phyloP scores from a whole-genome alignment of 23 red algal species.

The Cyanidium caldarium region DNA sequence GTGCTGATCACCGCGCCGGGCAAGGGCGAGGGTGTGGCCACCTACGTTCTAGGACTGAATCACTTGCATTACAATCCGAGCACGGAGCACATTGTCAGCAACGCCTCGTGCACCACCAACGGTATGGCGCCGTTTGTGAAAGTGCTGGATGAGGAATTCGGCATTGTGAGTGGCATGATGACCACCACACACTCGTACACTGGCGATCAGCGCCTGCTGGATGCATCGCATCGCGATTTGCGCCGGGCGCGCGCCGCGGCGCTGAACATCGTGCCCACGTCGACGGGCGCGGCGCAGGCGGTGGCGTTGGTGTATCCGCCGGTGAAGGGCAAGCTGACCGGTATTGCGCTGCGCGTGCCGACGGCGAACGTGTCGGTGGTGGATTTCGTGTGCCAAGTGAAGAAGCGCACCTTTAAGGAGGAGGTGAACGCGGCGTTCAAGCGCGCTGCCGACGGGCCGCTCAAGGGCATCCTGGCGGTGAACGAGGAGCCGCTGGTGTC shows the following conservation, averaged over 20 bases:
- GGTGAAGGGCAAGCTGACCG: conserved; percentile 82
- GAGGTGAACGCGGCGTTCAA: conserved; percentile 96
- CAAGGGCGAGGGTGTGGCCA: conserved; percentile 71
- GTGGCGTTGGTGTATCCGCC: conserved; percentile 65
- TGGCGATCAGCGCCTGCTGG: conserved; percentile 74
- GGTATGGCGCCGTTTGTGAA: conserved; percentile 96
- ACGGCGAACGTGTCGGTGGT: conserved; percentile 77
- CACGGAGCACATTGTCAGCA: conserved; percentile 75
- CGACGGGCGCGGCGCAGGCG: conserved; percentile 91
- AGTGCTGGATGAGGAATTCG: conserved; percentile 81
- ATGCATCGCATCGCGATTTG: conserved; percentile 85
- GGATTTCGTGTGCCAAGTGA: conserved; percentile 76
- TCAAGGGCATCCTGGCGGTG: conserved; percentile 94
- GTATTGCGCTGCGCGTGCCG: conserved; percentile 92
- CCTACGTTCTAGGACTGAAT: conserved; percentile 85
- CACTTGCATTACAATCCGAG: conserved; percentile 31
- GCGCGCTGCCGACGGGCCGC: conserved; percentile 40
- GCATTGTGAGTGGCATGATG: conserved; percentile 89
- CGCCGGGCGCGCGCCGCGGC: conserved; percentile 86
- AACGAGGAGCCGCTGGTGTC: conserved; percentile 89
- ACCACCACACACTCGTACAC: conserved; percentile 98
- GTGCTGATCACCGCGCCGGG: conserved; percentile 95
- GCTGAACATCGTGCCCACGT: conserved; percentile 88
- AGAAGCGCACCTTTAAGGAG: conserved; percentile 93
- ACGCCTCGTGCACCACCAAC: conserved; percentile 97